Base-by-base conservation (phyloP, 164 flowering plant genomes). In the Sextonia rubra region DNA sequence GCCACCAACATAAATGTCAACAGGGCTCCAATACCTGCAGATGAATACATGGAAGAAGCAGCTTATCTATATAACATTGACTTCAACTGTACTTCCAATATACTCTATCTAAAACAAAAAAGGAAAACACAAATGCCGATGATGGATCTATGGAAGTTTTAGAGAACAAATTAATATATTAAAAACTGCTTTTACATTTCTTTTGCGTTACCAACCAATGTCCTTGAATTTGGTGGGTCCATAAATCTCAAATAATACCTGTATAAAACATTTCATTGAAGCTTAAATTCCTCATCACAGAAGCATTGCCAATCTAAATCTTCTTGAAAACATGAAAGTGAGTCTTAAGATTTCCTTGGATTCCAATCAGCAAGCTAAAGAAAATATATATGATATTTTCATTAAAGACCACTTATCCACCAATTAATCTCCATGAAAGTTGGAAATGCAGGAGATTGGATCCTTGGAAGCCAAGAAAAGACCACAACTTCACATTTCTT, bases 191-290 rank as follows among this genome's bases (percentile, higher is more conserved):
- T 89, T 83, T 70, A 92, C 99, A 2, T 84, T 83, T 94, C 98
- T 79, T 90, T 92, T 65, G 68, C 72, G 83, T 87, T 89, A 75
- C 84, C 90, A 73, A 94, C 98, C 81, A 94, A 83, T 68, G 85
- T 87, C 70, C 81, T 81, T 3, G 91, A 78, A 83, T 94, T 94
- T 71, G 82, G 85, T n/a, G 99, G 98, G 80, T 94, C 99, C 97
- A 94, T 94, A 79, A 90, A 94, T 80, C 99, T 86, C 85, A 94
- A 77, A 78, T 94, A 94, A 82, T 94, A 94, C 99, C 99, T 94
- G 87, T 32, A 80, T 17, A 83, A n/a, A 44, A 70, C 47, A 14
- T 58, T 75, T 71, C 48, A 15, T 7, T 47, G 68, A 44, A 67
- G 20, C 56, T 73, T 22, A 74, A 29, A 7, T 17, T 12, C n/a